A percentile compares a stretch with the other conserved stretches of the same genome.
These are phyloP conservation scores for Aeminium ludgeri DNA, from an alignment of 495 filamentous ascomycete genomes.

Conservation along the genomic window DNA sequence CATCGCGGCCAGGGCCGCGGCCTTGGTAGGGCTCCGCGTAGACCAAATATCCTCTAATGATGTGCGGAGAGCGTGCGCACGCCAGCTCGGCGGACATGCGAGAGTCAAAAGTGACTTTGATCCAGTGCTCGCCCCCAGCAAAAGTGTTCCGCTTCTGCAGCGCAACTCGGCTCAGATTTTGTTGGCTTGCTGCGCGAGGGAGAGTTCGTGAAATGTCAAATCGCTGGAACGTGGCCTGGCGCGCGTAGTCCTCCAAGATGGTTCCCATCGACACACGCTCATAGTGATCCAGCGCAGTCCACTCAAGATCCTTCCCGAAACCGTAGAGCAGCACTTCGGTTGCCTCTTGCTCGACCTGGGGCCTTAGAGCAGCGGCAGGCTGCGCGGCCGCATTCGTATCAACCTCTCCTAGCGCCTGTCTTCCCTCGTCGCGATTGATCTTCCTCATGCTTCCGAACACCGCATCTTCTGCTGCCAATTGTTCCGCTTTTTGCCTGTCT, in stretches of 20 bases:
- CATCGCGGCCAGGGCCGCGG: slow-evolving; percentile 49
- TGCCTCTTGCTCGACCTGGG: slow-evolving; percentile 35
- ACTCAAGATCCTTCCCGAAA: slow-evolving; percentile 57
- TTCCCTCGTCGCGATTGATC: not conserved
- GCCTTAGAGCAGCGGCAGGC: slow-evolving; percentile 3
- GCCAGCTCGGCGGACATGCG: slow-evolving; percentile 61
- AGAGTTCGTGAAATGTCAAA: slow-evolving; percentile 28
- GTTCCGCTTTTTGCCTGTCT: slow-evolving; percentile 3
- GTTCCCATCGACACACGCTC: slow-evolving; percentile 54
- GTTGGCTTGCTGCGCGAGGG: slow-evolving; percentile 28
- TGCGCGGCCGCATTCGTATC: slow-evolving; percentile 22
- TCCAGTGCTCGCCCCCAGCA: slow-evolving; percentile 70
- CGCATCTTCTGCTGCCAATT: slow-evolving; percentile 9
- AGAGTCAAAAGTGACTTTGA: slow-evolving; percentile 84
- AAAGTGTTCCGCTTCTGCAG: slow-evolving; percentile 58
- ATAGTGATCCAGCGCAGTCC: slow-evolving; percentile 70
- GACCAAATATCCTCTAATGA: slow-evolving; percentile 57
- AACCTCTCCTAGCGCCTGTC: slow-evolving; percentile 6
- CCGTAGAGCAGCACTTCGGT: slow-evolving; percentile 73
- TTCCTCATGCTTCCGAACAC: slow-evolving; percentile 16
- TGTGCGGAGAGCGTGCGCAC: slow-evolving; percentile 56
- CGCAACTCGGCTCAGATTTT: slow-evolving; percentile 47
- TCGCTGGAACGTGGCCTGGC: slow-evolving; percentile 48
- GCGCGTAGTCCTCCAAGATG: slow-evolving; percentile 82
- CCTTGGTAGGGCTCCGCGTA: slow-evolving; percentile 63